Base-by-base conservation (phyloP, 2,329 filamentous ascomycete genomes). In the Paraconiothyrium brasiliense region DNA sequence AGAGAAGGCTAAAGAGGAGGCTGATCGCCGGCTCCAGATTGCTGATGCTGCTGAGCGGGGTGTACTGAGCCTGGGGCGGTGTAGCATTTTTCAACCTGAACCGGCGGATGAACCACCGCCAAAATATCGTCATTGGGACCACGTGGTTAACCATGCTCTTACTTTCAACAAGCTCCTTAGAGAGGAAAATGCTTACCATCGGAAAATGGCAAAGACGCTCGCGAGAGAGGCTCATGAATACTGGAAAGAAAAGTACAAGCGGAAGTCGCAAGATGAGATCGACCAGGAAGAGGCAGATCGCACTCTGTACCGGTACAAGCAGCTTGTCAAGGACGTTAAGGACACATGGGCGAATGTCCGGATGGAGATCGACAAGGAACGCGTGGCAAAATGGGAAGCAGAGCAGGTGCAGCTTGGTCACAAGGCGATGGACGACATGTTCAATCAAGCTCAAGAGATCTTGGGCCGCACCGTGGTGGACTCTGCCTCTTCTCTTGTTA, bases 101-200 rank as follows among this genome's bases (percentile, higher is more conserved):
- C 83, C 88, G 13, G 85, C 86, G 62, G 89, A 92, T 59, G 91
- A 96, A 70, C 92, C 92, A 0, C 86, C 88, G 0, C 85, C 86
- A 56, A 92, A 95, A 71, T 98, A 92, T 83, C 89, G 91, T n/a
- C 93, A 96, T 68, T 86, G 88, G 73, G 94, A 98, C 72, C 92
- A 98, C 74, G 84, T 98, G 57, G 84, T 91, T 49, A 89, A 90
- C 50, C 94, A 97, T 63, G 90, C 91, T 61, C 75, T 90, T 13
- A 90, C 94, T 69, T 94, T 98, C 69, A 89, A 92, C 51, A 91
- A 89, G 70, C 84, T 98, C 39, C 87, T 98, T 81, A 80, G 90
- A 2, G 87, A 88, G 60, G 95, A 99, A 76, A 91, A 93, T 68
- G 87, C 87, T 65, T 85, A 89, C 13, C 94, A 98, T 78, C 88